Evolutionary conservation across 2,329 filamentous ascomycete genomes (phyloP), one percentile per base, ranked within the genome.

Genomic region (Pseudocercospora ulei): DNA sequence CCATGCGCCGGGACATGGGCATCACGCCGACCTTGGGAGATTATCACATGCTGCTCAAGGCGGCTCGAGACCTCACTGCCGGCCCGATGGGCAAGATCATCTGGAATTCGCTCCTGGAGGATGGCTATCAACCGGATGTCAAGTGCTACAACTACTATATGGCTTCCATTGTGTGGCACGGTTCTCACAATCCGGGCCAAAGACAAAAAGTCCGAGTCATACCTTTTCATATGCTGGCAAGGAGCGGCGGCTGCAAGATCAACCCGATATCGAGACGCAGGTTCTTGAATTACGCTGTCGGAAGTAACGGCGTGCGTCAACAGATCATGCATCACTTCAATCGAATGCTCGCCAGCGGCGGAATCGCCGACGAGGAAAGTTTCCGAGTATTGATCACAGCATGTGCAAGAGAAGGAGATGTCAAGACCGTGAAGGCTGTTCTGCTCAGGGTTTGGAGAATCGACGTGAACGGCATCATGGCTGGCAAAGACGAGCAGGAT

Each of bases 91-190:
- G 70, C 3, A 55, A 61, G 6, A 49, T 55, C 1, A 48, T 71
- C 8, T 77, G 73, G 72, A 44, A 57, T 5, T 55, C 58, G 5
- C 64, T 74, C 58, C 41, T 52, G 1, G 38, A 55, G 9, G 55
- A 64, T 27, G 49, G 55, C 2, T 30, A 69, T 3, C 26, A 49
- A 5, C 71, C 69, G 2, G 66, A 72, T 49, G 49, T 64, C 2
- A 58, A 61, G 39, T 73, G 71, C 52, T 77, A 71, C 51, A 77
- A 76, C 40, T 57, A 67, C 43, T 70, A 67, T 39, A 66, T 78
- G 59, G 66, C 65, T 11, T 63, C 67, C 1, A 59, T 63, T 30
- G 60, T 69, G 24, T 74, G 69, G 66, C 51, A 56, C 31, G 47
- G 51, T 5, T 25, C 47, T n/a, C 47, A 56, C 29, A 41, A 35